Evolutionary conservation across 106 monocot genomes (phyloP), one percentile per base, ranked within the genome.

Genomic region (Dioscorea alata): DNA sequence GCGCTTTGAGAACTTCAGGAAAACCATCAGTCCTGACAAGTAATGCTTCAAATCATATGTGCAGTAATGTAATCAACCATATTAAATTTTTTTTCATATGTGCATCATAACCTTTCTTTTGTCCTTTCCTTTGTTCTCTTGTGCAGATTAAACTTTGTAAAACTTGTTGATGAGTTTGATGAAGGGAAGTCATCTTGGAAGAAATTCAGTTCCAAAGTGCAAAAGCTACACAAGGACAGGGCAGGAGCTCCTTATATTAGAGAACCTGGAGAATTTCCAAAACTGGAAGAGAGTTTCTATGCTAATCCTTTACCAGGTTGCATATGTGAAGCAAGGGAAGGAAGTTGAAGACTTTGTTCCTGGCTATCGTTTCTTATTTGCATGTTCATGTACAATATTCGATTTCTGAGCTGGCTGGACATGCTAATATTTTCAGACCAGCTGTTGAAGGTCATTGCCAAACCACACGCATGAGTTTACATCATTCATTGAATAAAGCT

Each of bases 1-100:
- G 42, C 82, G 96, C 22, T 97, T 92, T 72, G 84, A 92, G 64
- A 73, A 78, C 56, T 97, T 97, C 80, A 92, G 81, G 61, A 92
- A 92, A 74, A 97, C 96, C 23, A 87, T 97, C 64, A 89, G 71
- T 73, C 96, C 92, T 4, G 89, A 97, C 58, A 92, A 89, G 96
- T 92, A 81, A 49, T 24, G 17, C 15, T 58, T 42, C 42, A 42
- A 42, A 42, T 42, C 42, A 23, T 18, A n/a, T 54, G 54, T 54
- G 54, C 54, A 16, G 10, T 42, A 42, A 42, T 42, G 6, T 10
- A 42, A 42, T 42, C 10, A 10, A 42, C 6, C 42, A 42, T 42
- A 42, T 42, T 8, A 6, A 42, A 8, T 0, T 42, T 6, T 42
- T 10, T 42, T 42, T 42, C 42, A 2, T 42, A 6, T 42, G 6